Percentiles rank a stretch among this genome's conserved stretches.
Evolutionary conservation across 129 eudicot species (phyloP).

Genomic region (Centrapalus pauciflorus): DNA sequence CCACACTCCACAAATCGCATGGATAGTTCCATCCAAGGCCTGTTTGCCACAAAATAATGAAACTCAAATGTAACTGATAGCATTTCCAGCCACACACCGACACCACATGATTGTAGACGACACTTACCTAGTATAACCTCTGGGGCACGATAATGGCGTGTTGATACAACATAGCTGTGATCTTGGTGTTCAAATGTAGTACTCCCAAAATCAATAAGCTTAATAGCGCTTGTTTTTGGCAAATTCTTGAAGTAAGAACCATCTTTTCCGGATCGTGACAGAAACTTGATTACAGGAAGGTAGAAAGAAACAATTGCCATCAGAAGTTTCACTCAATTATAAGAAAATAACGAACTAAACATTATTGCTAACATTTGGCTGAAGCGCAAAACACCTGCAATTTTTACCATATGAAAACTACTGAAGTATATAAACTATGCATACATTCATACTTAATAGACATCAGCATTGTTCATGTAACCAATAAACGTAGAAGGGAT

Average conservation of each 20-base stretch:
- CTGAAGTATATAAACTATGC: not conserved
- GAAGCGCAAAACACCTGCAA: not conserved
- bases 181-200: constrained; percentile 86
- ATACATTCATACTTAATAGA: not conserved
- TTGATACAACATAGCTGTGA: constrained; percentile 83
- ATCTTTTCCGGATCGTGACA: constrained; percentile 57
- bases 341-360: not conserved
- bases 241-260: constrained; percentile 76
- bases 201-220: constrained; percentile 91
- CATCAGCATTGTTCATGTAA: not conserved
- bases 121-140: constrained; percentile 78
- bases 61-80: not conserved
- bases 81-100: not conserved
- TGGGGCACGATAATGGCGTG: constrained; percentile 94
- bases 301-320: constrained; percentile 17
- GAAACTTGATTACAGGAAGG: constrained; percentile 41
- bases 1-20: constrained; percentile 90
- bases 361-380: not conserved
- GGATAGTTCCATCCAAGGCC: constrained; percentile 96
- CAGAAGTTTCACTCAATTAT: constrained; percentile 4
- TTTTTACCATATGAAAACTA: not conserved
- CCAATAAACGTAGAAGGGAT: not conserved
- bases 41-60: constrained; percentile 16
- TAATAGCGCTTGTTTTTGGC: constrained; percentile 81
- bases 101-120: constrained; percentile 1